Evolutionary conservation across 2,329 filamentous ascomycete genomes (phyloP).

Genomic region (Calonectria ilicicola): DNA sequence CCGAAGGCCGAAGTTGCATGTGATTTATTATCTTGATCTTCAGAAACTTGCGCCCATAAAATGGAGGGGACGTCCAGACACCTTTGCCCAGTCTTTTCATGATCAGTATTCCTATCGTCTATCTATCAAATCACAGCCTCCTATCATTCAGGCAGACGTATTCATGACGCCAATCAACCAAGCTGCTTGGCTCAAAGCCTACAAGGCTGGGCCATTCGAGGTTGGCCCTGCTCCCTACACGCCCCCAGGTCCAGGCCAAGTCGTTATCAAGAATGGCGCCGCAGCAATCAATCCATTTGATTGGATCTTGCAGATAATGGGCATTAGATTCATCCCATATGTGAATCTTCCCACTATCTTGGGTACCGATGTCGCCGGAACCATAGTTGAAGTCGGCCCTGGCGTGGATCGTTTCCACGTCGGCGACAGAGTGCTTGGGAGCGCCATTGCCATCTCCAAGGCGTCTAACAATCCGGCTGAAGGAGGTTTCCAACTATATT

Average conservation of each 20-base stretch:
- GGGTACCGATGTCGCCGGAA: slow-evolving; percentile 46
- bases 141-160: background rate
- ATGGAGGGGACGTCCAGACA: background rate
- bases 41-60: background rate
- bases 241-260: slow-evolving; percentile 22
- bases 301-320: slow-evolving; percentile 33
- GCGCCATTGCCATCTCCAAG: background rate
- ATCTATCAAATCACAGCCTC: background rate
- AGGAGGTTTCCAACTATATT: slow-evolving; percentile 16
- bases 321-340: slow-evolving; percentile 23
- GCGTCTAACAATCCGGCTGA: slow-evolving; percentile 5
- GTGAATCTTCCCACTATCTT: slow-evolving; percentile 45
- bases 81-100: too few relatives aligned
- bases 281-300: slow-evolving; percentile 46
- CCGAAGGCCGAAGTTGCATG: background rate
- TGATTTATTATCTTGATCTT: background rate
- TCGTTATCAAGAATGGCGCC: slow-evolving; percentile 43
- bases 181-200: slow-evolving; percentile 11
- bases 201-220: background rate
- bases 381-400: slow-evolving; percentile 44
- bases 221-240: slow-evolving; percentile 4
- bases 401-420: slow-evolving; percentile 23
- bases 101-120: too few relatives aligned
- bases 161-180: slow-evolving; percentile 8
- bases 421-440: slow-evolving; percentile 19